These are phyloP conservation scores for Globisporangium heterothallicum DNA, from an alignment of 352 stramenopile species.

Conservation along the genomic window DNA sequence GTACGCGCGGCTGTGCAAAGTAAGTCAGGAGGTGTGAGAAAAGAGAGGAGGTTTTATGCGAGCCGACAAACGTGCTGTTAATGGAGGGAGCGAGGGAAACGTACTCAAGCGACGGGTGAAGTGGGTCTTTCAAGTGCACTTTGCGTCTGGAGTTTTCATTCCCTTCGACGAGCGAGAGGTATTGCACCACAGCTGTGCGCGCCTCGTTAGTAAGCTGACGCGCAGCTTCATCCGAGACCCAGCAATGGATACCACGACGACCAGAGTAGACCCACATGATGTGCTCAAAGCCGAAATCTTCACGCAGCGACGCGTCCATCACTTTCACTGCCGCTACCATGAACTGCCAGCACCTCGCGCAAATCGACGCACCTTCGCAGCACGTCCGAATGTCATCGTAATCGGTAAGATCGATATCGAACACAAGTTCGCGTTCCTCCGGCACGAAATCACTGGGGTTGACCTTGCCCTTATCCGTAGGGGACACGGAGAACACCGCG, in stretches of 20 bases:
- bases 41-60: too few species aligned
- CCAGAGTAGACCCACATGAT: conserved; percentile 99
- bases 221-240: conserved; percentile 95
- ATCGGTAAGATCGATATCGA: conserved; percentile 99
- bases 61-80: too few species aligned
- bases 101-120: conserved; percentile 92
- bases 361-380: conserved; percentile 89
- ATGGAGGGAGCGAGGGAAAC: conserved; percentile 11
- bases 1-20: conserved; percentile 77
- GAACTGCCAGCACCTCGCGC: conserved; percentile 95
- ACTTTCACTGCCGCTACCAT: conserved; percentile 98
- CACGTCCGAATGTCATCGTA: conserved; percentile 99
- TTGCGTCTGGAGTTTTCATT: conserved; percentile 88
- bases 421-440: conserved; percentile 97
- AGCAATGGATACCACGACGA: conserved; percentile 99
- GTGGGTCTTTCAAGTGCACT: conserved; percentile 86
- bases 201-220: conserved; percentile 94
- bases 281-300: conserved; percentile 99
- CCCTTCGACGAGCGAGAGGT: conserved; percentile 92
- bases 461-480: conserved; percentile 83
- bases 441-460: conserved; percentile 86
- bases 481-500: conserved; percentile 91
- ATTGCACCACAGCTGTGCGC: conserved; percentile 94
- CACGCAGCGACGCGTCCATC: conserved; percentile 83
- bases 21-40: neutral